Conservation (phyloP, 2,329 filamentous ascomycete species). For the Paradendryphiella salina region DNA sequence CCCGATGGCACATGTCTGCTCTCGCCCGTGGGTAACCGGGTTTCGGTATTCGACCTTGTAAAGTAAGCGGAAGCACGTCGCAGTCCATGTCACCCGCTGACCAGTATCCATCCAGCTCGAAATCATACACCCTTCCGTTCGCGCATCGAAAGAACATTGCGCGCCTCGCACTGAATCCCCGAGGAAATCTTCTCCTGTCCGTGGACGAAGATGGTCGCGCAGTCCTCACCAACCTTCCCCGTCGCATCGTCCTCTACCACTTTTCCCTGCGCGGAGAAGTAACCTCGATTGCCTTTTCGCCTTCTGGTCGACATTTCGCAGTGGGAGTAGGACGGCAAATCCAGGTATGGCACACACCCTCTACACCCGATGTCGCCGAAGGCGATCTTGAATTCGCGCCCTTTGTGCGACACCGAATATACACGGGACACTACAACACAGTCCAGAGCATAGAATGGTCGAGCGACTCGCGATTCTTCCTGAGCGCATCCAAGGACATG, state of each 20-base stretch:
- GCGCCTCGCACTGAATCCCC: constrained; percentile 82
- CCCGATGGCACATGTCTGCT: constrained; percentile 94
- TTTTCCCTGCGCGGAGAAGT: constrained; percentile 91
- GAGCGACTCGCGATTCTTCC: constrained; percentile 90
- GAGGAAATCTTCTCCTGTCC: constrained; percentile 88
- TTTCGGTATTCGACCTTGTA: constrained; percentile 93
- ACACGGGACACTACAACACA: constrained; percentile 85
- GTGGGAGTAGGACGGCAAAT: constrained; percentile 84
- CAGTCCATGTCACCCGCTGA: constrained; percentile 4
- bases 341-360: constrained; percentile 95
- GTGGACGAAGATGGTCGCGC: constrained; percentile 93
- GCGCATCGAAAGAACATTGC: constrained; percentile 92
- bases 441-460: constrained; percentile 93
- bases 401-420: constrained; percentile 84
- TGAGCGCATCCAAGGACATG: constrained; percentile 88
- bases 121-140: constrained; percentile 84
- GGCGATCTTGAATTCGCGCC: constrained; percentile 93
- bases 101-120: constrained; percentile 63
- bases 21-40: constrained; percentile 93
- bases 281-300: constrained; percentile 84
- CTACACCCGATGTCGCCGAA: constrained; percentile 78
- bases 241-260: constrained; percentile 85
- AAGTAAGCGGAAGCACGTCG: constrained; percentile 64
- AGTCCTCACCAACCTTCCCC: constrained; percentile 86
- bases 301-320: constrained; percentile 87